phyloP scores from a whole-genome alignment of 441 rosid species.

The Flueggea neowawraea region DNA sequence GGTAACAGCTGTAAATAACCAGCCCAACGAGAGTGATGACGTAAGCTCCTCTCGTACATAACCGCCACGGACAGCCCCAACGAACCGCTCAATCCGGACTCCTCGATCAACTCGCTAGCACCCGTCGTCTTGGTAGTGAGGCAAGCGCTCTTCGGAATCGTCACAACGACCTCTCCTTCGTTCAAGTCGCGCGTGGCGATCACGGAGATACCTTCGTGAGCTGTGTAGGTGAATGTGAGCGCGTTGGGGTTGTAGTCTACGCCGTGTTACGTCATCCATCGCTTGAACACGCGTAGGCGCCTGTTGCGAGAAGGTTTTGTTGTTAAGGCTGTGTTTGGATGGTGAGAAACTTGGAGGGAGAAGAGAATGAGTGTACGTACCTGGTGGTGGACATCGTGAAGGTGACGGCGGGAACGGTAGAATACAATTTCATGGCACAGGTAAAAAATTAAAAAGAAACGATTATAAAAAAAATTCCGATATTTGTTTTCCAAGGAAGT shows the following conservation, averaged over 20 bases:
- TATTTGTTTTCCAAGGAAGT: no score
- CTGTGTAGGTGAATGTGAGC: slow-evolving; percentile 41
- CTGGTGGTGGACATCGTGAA: no score
- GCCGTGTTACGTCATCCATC: slow-evolving; percentile 79
- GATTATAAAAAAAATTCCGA: no score
- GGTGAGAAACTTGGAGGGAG: no score
- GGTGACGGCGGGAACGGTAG: no score
- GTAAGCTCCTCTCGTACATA: slow-evolving; percentile 83
- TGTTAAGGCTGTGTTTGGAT: no score
- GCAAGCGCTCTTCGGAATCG: slow-evolving; percentile 73
- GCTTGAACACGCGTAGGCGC: slow-evolving; percentile 78
- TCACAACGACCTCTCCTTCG: slow-evolving; percentile 72
- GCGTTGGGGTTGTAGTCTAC: slow-evolving; percentile 48
- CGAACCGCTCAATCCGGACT: slow-evolving; percentile 56
- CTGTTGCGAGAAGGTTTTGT: slow-evolving; percentile 16
- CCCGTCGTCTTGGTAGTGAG: slow-evolving; percentile 65
- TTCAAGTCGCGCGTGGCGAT: slow-evolving; percentile 50
- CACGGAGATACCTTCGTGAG: slow-evolving; percentile 47
- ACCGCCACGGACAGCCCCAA: slow-evolving; percentile 71
- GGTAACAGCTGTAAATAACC: slow-evolving; percentile 78
- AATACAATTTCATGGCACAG: no score
- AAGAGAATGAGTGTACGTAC: no score
- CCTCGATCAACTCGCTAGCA: slow-evolving; percentile 47
- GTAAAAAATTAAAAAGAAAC: no score
- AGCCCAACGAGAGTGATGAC: slow-evolving; percentile 67